Base-by-base conservation (phyloP, 2,329 filamentous ascomycete species). In the Dactylellina drechsleri region DNA sequence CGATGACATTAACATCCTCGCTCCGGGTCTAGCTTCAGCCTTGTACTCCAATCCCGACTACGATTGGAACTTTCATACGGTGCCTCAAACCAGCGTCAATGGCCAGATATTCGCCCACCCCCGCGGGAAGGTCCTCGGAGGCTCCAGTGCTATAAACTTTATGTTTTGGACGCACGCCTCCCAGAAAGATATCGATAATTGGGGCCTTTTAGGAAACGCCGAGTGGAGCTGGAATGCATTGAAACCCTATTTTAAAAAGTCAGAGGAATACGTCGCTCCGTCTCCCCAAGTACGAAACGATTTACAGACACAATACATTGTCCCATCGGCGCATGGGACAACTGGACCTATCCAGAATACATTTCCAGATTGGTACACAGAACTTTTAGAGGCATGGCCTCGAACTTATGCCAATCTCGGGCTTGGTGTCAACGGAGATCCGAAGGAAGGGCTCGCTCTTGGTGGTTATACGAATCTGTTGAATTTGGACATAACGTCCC, bases 161-260 rank as follows among this genome's bases (percentile, higher is more conserved):
- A 56, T 73, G 40, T 80, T 79, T 15, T 73, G 68, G 68, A 73
- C 68, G 7, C 68, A 73, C 23, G 56, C 68, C 7, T 73, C 68
- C 10, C 68, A 61, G 68, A 73, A 73, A 36, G 68, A 73, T 53
- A 73, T 73, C 36, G 61, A 73, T 12, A 66, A 73, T 15, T 73
- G 68, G 68, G 68, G 68, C 1, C 20, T 45, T 2, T 23, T 73
- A 10, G 68, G 68, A 10, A 73, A 73, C 18, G 61, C 61, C 12
- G 58, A 53, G 36, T 73, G 68, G 68, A 66, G 59, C 36, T 73
- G 68, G 68, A 66, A 52, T 58, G 68, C 61, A 4, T 36, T 73
- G 7, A 86, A 84, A 26, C 85, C 84, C 0, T 86, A 82, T 77
- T 86, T 86, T 79, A 85, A 84, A 67, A 85, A 82, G 70, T 83